Base-by-base conservation (phyloP, 2,329 filamentous ascomycete species). In the Beauveria australis region DNA sequence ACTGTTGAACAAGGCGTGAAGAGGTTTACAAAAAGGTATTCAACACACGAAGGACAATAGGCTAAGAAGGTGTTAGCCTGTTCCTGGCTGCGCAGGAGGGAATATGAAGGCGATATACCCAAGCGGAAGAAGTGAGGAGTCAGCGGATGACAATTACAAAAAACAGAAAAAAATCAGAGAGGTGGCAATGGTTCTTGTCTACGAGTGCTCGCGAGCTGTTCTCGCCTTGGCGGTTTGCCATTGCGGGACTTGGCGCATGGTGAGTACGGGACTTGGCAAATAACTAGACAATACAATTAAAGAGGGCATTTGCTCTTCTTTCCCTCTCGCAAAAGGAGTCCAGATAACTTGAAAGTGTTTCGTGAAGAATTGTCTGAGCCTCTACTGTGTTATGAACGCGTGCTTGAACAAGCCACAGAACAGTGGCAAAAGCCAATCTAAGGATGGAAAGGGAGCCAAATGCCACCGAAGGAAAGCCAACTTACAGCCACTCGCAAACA, bases 401-500 rank as follows among this genome's bases (percentile, higher is more conserved):
- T 37, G 28, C 48, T 59, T 53, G 57, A 49, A 16, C 18, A 46
- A 44, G 24, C 46, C 43, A 33, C 33, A 10, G 37, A 28, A 14
- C 40, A 53, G 33, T 47, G 18, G 47, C 14, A 33, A 37, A 24
- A 12, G 46, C 43, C 30, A 6, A 64, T 69, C 63, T 70, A 62
- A 64, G 65, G 65, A 68, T 68, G 66, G 67, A 67, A 70, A 68
- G 68, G 69, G 66, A 68, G 67, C 64, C 64, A 67, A 63, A 66
- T 63, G 51, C 63, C 66, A 69, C 61, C 59, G 67, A 49, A 58
- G 64, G 61, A 37, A 37, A 12, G 33, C 33, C 12, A 37, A 14
- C 33, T 37, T 37, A 37, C 5, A 37, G 33, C 33, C 33, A 37
- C 33, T 37, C 12, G 33, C 33, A 37, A 37, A 12, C 12, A 37